Percentiles rank a stretch among this genome's conserved stretches.
These are phyloP conservation scores for Arabidopsis thaliana DNA, from an alignment of 345 rosid genomes.

Conservation along the genomic window TAIR10.1 NC_003070.9:26812001-26812500, in stretches of 20 bases:
- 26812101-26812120: not conserved
- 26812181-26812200: slow-evolving; percentile 14
- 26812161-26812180: not conserved
- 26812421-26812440: slow-evolving; percentile 6
- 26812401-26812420: not conserved
- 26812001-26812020: not conserved
- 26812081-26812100: not conserved
- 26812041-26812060: not conserved
- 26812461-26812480: not conserved
- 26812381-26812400: not conserved
- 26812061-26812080: not conserved
- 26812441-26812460: not conserved
- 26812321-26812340: slow-evolving; percentile 32
- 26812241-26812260: slow-evolving; percentile 10
- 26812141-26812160: not conserved
- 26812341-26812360: not conserved
- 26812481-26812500: slow-evolving; percentile 18
- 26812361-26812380: not conserved
- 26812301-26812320: slow-evolving; percentile 25
- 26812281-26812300: slow-evolving; percentile 28
- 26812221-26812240: not conserved
- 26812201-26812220: not conserved
- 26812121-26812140: not conserved
- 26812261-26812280: slow-evolving; percentile 4
- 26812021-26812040: not conserved